These are phyloP conservation scores for Cercospora beticola DNA, from an alignment of 2,329 filamentous ascomycete species.

Conservation along the genomic window DNA sequence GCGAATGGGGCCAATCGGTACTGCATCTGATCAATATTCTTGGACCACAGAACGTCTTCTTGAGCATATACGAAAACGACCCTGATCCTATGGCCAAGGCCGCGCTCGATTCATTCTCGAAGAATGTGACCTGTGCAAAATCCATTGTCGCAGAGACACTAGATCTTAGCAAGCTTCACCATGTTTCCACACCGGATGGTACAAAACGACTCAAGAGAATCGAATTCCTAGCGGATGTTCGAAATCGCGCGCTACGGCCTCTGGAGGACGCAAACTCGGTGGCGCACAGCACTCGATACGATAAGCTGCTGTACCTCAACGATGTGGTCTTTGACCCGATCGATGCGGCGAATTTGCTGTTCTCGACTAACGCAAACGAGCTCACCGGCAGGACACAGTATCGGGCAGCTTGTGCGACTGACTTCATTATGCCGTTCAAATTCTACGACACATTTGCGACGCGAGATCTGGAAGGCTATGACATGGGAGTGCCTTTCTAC, in stretches of 20 bases:
- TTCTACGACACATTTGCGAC: constrained; percentile 76
- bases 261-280: constrained; percentile 54
- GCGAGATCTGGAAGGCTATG: constrained; percentile 64
- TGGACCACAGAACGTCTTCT: constrained; percentile 65
- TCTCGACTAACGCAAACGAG: constrained; percentile 58
- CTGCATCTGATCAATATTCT: constrained; percentile 64
- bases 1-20: constrained; percentile 63
- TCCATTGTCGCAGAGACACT: constrained; percentile 62
- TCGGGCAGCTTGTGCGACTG: constrained; percentile 68
- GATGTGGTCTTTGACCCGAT: constrained; percentile 64
- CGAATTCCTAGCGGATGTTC: constrained; percentile 68
- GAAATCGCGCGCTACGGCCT: constrained; percentile 67
- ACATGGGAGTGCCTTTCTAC: constrained; percentile 64
- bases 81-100: constrained; percentile 57
- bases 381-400: constrained; percentile 55
- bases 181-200: constrained; percentile 62
- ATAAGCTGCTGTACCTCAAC: constrained; percentile 63
- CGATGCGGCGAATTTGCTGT: constrained; percentile 61
- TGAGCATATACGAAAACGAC: constrained; percentile 74
- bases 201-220: constrained; percentile 68
- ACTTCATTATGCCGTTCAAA: constrained; percentile 66
- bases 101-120: constrained; percentile 56
- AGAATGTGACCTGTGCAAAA: constrained; percentile 47
- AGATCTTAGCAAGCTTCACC: constrained; percentile 56
- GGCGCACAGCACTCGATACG: constrained; percentile 46